Evolutionary conservation across 768 basidiomycete species (phyloP).

Genomic region (Kwoniella heveanensis): DNA sequence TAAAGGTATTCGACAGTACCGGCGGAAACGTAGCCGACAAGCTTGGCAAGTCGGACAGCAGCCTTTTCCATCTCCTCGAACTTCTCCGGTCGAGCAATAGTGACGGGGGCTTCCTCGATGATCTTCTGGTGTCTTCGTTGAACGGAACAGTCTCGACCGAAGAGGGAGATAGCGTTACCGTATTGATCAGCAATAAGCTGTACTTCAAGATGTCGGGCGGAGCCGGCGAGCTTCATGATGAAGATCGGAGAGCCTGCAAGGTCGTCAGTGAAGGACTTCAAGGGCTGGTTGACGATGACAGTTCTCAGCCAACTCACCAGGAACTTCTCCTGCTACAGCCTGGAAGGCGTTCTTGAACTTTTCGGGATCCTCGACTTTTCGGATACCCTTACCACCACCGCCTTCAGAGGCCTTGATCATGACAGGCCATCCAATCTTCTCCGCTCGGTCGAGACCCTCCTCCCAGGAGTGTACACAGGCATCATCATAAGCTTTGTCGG

Average conservation of each 20-base stretch:
- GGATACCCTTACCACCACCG: constrained; percentile 97
- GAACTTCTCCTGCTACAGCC: constrained; percentile 93
- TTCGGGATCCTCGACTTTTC: constrained; percentile 84
- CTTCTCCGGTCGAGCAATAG: constrained; percentile 85
- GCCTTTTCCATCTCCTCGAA: constrained; percentile 99
- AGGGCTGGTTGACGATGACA: neutral
- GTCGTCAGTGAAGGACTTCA: constrained; percentile 47
- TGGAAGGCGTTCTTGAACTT: constrained; percentile 91
- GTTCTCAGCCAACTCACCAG: constrained; percentile 69
- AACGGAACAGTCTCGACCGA: constrained; percentile 98
- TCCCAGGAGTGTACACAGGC: constrained; percentile 88
- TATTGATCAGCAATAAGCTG: constrained; percentile 99
- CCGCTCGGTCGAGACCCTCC: constrained; percentile 78
- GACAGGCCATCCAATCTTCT: constrained; percentile 90
- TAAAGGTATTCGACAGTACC: constrained; percentile 99
- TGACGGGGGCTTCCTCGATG: constrained; percentile 98
- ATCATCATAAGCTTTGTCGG: constrained; percentile 79
- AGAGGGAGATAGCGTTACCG: constrained; percentile 97
- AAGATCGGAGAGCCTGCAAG: constrained; percentile 88
- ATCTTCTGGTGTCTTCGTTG: constrained; percentile 99
- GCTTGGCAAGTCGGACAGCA: constrained; percentile 96
- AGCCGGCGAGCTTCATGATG: constrained; percentile 99
- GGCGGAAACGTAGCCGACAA: constrained; percentile 97
- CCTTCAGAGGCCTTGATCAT: constrained; percentile 99
- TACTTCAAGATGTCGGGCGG: constrained; percentile 95